phyloP scores from a whole-genome alignment of 208 protist species.

The Leishmania tropica region DNA sequence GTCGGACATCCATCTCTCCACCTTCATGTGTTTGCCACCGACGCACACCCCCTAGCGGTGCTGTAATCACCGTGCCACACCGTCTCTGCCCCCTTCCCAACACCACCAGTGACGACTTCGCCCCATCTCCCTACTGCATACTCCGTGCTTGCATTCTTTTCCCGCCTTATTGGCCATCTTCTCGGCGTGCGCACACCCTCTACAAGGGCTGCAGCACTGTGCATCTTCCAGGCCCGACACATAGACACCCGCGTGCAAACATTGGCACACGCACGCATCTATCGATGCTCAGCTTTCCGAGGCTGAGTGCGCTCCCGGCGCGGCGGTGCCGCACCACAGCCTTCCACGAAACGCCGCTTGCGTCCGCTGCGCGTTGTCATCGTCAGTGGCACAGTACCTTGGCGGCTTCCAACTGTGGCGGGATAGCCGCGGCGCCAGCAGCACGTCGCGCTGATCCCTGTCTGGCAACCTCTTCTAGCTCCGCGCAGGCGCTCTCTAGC shows the following conservation, averaged over 20 bases:
- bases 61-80: not conserved
- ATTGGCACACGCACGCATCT: not conserved
- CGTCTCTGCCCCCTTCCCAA: not conserved
- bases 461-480: not conserved
- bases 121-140: not conserved
- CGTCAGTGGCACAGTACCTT: not conserved
- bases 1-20: not conserved
- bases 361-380: not conserved
- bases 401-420: not conserved
- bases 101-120: not conserved
- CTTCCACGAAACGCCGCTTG: not conserved
- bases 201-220: not conserved
- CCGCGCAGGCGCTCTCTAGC: no score
- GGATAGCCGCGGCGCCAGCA: not conserved
- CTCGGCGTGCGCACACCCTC: not conserved
- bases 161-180: not conserved
- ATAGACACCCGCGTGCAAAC: not conserved
- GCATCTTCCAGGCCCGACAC: not conserved
- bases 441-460: not conserved
- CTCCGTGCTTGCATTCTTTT: not conserved
- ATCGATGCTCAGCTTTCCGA: not conserved
- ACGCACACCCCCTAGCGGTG: not conserved
- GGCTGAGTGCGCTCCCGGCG: not conserved
- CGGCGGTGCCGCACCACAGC: not conserved
- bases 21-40: not conserved